Conservation (phyloP, 345 rosid species). For the Excoecaria cochinchinensis region DNA sequence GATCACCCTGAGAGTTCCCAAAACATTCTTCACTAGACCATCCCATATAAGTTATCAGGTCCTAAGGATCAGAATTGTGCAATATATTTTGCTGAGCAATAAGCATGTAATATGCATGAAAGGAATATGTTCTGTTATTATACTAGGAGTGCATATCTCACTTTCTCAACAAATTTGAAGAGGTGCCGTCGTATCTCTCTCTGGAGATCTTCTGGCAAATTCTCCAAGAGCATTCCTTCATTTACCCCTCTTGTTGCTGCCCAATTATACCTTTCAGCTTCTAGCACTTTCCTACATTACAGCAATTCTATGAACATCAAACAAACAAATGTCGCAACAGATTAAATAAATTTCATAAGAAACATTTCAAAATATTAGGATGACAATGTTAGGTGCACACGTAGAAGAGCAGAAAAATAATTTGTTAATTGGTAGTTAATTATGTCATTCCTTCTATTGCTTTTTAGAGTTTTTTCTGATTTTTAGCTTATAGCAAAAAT, state of each 20-base stretch:
- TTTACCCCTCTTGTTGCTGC: conserved; percentile 90
- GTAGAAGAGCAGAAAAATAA: too few relatives aligned
- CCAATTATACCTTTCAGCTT: conserved; percentile 85
- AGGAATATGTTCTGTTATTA: background rate
- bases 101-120: background rate
- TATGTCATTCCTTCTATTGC: too few relatives aligned
- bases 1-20: too few relatives aligned
- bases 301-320: conserved; percentile 9
- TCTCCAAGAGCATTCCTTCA: conserved; percentile 63
- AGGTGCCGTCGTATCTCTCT: conserved; percentile 88
- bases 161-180: conserved; percentile 75
- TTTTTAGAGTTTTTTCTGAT: too few relatives aligned
- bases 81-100: background rate
- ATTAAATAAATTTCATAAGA: background rate
- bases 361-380: conserved; percentile 4
- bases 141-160: conserved; percentile 25
- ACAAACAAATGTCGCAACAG: background rate
- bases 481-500: too few relatives aligned
- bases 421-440: too few relatives aligned
- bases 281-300: conserved; percentile 59
- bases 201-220: conserved; percentile 87
- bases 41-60: too few relatives aligned
- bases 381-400: too few relatives aligned
- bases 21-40: too few relatives aligned
- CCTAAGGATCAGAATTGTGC: too few relatives aligned